Conservation (phyloP, 352 stramenopile species). For the Phytophthora agathidicida region DNA sequence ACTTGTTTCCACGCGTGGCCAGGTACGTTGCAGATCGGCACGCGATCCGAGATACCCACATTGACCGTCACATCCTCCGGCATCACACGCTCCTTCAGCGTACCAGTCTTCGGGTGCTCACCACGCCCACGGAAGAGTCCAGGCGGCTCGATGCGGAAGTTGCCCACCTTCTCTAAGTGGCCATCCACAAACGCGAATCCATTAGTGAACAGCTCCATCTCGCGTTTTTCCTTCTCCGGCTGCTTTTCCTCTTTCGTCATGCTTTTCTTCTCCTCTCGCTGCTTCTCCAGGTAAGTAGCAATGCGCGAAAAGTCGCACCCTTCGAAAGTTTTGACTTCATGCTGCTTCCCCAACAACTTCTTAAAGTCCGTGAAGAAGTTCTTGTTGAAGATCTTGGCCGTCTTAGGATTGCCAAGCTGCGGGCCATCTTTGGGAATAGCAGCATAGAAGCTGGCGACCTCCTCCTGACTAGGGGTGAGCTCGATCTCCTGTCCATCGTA, state of each 20-base stretch:
- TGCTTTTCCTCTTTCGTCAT: constrained; percentile 96
- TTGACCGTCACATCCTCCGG: constrained; percentile 99
- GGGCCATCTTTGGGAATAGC: constrained; percentile 97
- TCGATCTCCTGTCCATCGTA: constrained; percentile 95
- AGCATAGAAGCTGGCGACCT: constrained; percentile 96
- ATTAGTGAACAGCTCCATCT: constrained; percentile 93
- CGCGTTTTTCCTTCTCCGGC: constrained; percentile 90
- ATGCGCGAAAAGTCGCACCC: constrained; percentile 98
- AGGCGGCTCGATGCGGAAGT: constrained; percentile 97
- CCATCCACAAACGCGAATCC: constrained; percentile 98
- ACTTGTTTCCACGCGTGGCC: constrained; percentile 97
- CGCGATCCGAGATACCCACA: constrained; percentile 91
- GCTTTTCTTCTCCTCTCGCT: constrained; percentile 94
- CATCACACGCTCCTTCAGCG: constrained; percentile 96
- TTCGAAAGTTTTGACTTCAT: constrained; percentile 96
- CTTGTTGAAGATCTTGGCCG: constrained; percentile 98
- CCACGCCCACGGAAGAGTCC: constrained; percentile 98
- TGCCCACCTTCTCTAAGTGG: constrained; percentile 98
- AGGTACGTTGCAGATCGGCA: constrained; percentile 91
- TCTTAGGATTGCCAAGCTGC: constrained; percentile 97
- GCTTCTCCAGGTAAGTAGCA: constrained; percentile 90
- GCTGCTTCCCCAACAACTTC: constrained; percentile 90
- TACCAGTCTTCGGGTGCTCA: constrained; percentile 99
- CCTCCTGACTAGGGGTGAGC: constrained; percentile 95
- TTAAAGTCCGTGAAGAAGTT: constrained; percentile 98